These are phyloP conservation scores for Hypoxylon sp. DNA, from an alignment of 2,329 filamentous ascomycete genomes.

Conservation along the genomic window DNA sequence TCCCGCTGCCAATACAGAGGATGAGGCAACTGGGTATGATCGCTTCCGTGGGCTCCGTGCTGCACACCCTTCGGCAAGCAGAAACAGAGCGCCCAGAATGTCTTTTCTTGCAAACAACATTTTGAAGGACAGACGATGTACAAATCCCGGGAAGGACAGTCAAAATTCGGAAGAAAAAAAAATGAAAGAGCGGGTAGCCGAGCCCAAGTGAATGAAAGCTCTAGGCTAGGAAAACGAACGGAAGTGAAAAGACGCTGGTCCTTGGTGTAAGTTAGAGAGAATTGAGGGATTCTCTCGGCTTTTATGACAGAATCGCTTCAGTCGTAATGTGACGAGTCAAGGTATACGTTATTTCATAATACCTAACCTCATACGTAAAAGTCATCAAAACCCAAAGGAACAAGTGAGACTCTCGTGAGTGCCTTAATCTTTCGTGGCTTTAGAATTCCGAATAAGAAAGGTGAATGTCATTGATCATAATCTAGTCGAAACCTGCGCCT, in stretches of 20 bases:
- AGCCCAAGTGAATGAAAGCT: conserved; percentile 42
- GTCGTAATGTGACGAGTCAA: conserved; percentile 8
- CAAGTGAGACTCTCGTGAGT: background rate
- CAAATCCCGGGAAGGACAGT: conserved; percentile 25
- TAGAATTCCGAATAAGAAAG: conserved; percentile 16
- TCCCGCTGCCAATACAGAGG: conserved; percentile 1
- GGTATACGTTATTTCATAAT: conserved; percentile 12
- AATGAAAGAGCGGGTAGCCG: conserved; percentile 39
- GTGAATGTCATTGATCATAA: conserved; percentile 11
- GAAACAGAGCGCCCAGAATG: conserved; percentile 35
- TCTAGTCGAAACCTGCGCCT: conserved; percentile 42
- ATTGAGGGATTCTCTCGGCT: conserved; percentile 9
- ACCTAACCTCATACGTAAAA: conserved; percentile 3
- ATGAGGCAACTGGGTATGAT: conserved; percentile 7
- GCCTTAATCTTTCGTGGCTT: background rate
- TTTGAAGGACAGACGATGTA: conserved; percentile 36
- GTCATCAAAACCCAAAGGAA: conserved; percentile 10
- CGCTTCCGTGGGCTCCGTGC: conserved; percentile 36
- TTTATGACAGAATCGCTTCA: conserved; percentile 24
- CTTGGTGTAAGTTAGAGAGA: conserved; percentile 2
- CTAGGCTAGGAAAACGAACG: conserved; percentile 34
- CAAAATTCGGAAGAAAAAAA: conserved; percentile 31
- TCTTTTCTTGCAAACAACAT: conserved; percentile 47
- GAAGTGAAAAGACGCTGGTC: conserved; percentile 29
- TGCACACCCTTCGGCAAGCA: conserved; percentile 34